Percentiles rank a stretch among this genome's conserved stretches.
These are phyloP conservation scores for Neurospora intermedia DNA, from an alignment of 495 filamentous ascomycete genomes.

Conservation along the genomic window DNA sequence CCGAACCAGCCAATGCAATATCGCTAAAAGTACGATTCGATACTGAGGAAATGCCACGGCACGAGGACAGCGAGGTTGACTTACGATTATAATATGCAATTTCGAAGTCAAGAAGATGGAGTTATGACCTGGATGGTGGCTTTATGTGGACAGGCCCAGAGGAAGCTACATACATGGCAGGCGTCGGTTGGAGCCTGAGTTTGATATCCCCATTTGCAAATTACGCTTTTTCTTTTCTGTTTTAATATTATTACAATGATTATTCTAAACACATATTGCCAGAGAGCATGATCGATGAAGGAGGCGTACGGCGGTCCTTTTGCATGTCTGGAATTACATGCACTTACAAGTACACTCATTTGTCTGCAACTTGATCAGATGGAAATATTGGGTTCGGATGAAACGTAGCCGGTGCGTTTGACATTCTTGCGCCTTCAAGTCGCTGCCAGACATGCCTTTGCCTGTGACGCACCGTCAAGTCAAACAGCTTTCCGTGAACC, in stretches of 20 bases:
- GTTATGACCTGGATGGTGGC: neutral
- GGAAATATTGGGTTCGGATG: neutral
- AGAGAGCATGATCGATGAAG: neutral
- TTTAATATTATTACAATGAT: too few relatives aligned
- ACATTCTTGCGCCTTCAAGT: neutral
- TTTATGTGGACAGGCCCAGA: neutral
- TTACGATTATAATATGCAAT: neutral
- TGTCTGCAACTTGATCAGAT: neutral
- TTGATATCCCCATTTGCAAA: neutral
- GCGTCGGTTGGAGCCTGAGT: neutral
- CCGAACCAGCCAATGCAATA: conserved; percentile 30
- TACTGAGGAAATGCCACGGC: neutral
- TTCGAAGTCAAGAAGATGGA: neutral
- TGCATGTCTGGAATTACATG: neutral
- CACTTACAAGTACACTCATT: neutral
- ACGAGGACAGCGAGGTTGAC: neutral
- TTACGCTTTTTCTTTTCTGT: too few relatives aligned
- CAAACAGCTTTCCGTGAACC: neutral
- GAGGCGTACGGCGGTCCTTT: neutral
- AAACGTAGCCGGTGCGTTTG: neutral
- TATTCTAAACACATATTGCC: neutral
- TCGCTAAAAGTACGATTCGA: conserved; percentile 1
- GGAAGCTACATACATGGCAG: neutral
- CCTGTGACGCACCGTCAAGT: neutral
- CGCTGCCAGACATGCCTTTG: neutral